Evolutionary conservation across 2,329 filamentous ascomycete genomes (phyloP).

Genomic region (Xylaria hypoxylon): DNA sequence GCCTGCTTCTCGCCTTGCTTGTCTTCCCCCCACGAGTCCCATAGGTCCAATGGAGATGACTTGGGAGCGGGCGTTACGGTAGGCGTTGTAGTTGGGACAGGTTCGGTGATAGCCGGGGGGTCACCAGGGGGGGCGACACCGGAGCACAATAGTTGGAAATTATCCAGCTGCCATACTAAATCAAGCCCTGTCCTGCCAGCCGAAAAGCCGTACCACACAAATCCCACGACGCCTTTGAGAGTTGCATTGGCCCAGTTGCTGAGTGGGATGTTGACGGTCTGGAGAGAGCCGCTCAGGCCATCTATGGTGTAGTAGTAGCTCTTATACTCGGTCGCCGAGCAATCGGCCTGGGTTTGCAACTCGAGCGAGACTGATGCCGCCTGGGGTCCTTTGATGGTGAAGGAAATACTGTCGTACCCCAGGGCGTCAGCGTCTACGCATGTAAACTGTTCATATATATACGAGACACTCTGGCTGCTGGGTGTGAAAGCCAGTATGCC

Average conservation of each 20-base stretch:
- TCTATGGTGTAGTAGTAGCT: constrained; percentile 60
- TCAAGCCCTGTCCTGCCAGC: constrained; percentile 46
- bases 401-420: constrained; percentile 46
- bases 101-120: constrained; percentile 24
- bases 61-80: constrained; percentile 3
- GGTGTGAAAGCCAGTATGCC: constrained; percentile 47
- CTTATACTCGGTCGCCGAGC: constrained; percentile 41
- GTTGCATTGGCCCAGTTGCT: constrained; percentile 61
- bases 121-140: constrained; percentile 36
- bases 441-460: constrained; percentile 48
- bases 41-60: constrained; percentile 9
- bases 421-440: constrained; percentile 41
- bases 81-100: background rate
- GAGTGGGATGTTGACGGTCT: constrained; percentile 64
- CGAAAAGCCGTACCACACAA: constrained; percentile 55
- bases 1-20: constrained; percentile 25
- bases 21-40: constrained; percentile 9
- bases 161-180: constrained; percentile 63
- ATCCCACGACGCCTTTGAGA: constrained; percentile 58
- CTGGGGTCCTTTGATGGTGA: constrained; percentile 47
- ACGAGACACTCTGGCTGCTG: constrained; percentile 42
- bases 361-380: constrained; percentile 50
- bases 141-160: constrained; percentile 59
- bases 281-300: constrained; percentile 60
- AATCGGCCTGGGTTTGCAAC: constrained; percentile 45